Conservation (phyloP, 2,329 filamentous ascomycete genomes). For the Zymoseptoria crescenta region DNA sequence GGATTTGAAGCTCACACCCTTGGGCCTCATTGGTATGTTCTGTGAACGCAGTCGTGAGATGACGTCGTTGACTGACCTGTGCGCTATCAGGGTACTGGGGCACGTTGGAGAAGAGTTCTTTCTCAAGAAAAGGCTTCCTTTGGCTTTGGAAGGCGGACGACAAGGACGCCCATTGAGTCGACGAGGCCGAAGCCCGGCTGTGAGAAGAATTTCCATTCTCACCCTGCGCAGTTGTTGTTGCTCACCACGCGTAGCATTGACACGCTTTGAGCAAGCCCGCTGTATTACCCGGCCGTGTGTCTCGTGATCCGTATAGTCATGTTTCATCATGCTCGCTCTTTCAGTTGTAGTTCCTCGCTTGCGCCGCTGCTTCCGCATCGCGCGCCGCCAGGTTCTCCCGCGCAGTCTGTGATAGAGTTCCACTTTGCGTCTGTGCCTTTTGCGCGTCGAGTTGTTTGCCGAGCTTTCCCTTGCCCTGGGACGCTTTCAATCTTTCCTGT, state of each 20-base stretch:
- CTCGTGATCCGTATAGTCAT: not conserved
- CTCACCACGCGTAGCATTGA: not conserved
- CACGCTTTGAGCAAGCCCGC: not conserved
- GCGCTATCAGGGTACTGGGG: slow-evolving; percentile 3
- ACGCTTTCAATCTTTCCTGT: slow-evolving; percentile 59
- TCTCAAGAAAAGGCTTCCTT: slow-evolving; percentile 1
- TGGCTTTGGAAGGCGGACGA: slow-evolving; percentile 7
- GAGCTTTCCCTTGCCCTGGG: slow-evolving; percentile 59
- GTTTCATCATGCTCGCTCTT: not conserved
- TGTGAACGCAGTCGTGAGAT: not conserved
- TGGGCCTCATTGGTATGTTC: slow-evolving; percentile 6
- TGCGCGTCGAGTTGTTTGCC: slow-evolving; percentile 64
- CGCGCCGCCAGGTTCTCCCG: slow-evolving; percentile 56
- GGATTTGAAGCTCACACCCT: slow-evolving; percentile 7
- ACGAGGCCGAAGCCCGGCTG: not conserved
- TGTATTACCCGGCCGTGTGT: not conserved
- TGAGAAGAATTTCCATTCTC: not conserved
- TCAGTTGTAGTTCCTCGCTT: slow-evolving; percentile 44
- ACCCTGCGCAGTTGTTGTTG: not conserved
- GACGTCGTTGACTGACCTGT: not conserved
- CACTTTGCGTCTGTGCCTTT: slow-evolving; percentile 62
- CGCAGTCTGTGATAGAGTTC: slow-evolving; percentile 62
- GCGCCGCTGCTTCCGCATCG: slow-evolving; percentile 57
- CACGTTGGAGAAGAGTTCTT: not conserved
- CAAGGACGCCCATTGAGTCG: not conserved